Evolutionary conservation across 495 filamentous ascomycete species (phyloP), one percentile per base, ranked within the genome.

Genomic region (Acidomyces sp.): DNA sequence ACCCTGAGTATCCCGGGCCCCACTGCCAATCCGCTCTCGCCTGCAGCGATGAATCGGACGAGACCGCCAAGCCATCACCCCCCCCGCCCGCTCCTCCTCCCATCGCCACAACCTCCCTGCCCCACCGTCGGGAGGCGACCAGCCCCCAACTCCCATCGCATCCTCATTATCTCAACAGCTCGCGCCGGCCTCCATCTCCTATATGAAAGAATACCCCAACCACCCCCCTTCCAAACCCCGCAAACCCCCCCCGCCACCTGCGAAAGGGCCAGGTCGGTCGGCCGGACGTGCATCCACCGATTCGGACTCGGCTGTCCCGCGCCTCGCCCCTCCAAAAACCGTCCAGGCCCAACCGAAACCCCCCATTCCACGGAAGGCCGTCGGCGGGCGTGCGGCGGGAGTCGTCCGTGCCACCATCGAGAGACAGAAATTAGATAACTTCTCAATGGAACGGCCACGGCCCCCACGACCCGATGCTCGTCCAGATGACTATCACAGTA

Each of bases 191-290:
- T 42, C 43, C 3, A 9, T 55, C 12, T 33, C 53, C 0, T 62
- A 60, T 41, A 49, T 59, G 41, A 60, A 58, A 29, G 59, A 60
- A 39, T 62, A 57, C 28, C 55, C 58, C 6, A 46, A 44, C 9
- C 32, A 50, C 16, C 38, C 46, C 9, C 45, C 53, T 13, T 33
- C 25, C 11, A 45, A 50, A 39, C 49, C 52, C 1, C 32, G 23
- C 16, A 41, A 40, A 28, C 35, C 47, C 16, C n/a, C 41, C 12
- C 23, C 30, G 1, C 5, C 37, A 4, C 35, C 28, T 3, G 19
- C n/a, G 2, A 27, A 18, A 19, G 27, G 3, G 7, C 9, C 16
- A 32, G 13, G 13, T 29, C 26, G 26, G 13, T 12, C 34, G 15
- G 11, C 26, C 9, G 42, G 39, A 23, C 42, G 34, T 15, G 25